Evolutionary conservation across 306 rosid genomes (phyloP).

Genomic region (Bauhinia variegata): DNA sequence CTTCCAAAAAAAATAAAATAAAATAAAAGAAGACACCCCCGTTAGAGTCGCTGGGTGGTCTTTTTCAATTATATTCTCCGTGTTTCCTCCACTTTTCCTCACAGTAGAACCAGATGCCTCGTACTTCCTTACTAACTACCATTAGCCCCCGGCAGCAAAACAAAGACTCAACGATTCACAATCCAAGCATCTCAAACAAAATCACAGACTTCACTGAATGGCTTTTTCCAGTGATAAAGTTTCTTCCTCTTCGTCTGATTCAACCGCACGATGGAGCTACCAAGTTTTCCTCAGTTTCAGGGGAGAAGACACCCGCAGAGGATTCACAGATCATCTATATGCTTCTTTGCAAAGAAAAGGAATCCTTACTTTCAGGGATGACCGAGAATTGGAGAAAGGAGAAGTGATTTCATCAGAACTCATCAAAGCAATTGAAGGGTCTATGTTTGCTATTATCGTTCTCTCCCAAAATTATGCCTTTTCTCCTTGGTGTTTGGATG

Average conservation of each 20-base stretch:
- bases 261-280: neutral
- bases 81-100: too few species aligned
- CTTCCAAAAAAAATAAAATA: too few species aligned
- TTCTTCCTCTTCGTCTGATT: neutral
- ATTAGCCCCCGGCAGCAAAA: too few species aligned
- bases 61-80: too few species aligned
- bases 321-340: slow-evolving; percentile 35
- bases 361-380: slow-evolving; percentile 39
- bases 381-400: slow-evolving; percentile 36
- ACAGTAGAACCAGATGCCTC: too few species aligned
- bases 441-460: slow-evolving; percentile 42
- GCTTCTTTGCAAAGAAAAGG: slow-evolving; percentile 40
- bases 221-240: neutral
- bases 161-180: too few species aligned
- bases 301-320: too few species aligned
- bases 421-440: slow-evolving; percentile 39
- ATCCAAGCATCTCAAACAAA: too few species aligned
- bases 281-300: slow-evolving; percentile 4
- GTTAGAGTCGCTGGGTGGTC: too few species aligned
- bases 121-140: too few species aligned
- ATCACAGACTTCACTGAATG: neutral
- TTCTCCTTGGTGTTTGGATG: slow-evolving; percentile 8
- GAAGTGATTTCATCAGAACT: slow-evolving; percentile 37
- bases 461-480: slow-evolving; percentile 42
- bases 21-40: too few species aligned